A percentile compares a stretch with the other conserved stretches of the same genome.
Evolutionary conservation across 495 filamentous ascomycete genomes (phyloP).

Genomic region (Tetracladium marchalianum): DNA sequence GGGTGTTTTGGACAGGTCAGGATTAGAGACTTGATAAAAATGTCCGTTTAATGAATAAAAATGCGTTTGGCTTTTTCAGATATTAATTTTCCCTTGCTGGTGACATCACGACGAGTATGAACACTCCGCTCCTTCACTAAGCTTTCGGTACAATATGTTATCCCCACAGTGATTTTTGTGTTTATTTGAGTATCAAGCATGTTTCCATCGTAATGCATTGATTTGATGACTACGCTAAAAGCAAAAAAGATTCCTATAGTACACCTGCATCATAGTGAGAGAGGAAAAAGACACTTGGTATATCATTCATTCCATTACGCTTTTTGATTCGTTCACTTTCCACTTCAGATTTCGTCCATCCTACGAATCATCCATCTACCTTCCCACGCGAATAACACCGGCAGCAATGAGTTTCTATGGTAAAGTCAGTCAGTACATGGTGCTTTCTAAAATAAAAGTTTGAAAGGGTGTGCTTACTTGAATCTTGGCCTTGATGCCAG

Average conservation of each 20-base stretch:
- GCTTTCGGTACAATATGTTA: too few species aligned
- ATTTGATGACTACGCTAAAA: constrained; percentile 11
- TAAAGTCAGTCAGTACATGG: not conserved
- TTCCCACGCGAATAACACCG: constrained; percentile 78
- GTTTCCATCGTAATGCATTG: constrained; percentile 1
- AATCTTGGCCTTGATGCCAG: constrained; percentile 70
- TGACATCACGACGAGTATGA: too few species aligned
- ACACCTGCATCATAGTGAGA: constrained; percentile 2
- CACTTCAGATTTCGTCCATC: not conserved
- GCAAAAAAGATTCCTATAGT: constrained; percentile 11
- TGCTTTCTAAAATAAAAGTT: not conserved
- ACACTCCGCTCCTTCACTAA: too few species aligned
- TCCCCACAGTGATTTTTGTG: too few species aligned
- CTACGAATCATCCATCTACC: constrained; percentile 22
- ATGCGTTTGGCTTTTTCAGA: too few species aligned
- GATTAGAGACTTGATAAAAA: too few species aligned
- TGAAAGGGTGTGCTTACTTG: constrained; percentile 24
- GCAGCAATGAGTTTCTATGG: constrained; percentile 74
- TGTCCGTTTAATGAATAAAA: too few species aligned
- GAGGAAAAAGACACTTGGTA: not conserved
- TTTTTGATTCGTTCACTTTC: not conserved
- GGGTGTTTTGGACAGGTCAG: too few species aligned
- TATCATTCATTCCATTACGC: not conserved
- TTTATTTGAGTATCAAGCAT: too few species aligned
- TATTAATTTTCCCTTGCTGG: too few species aligned